These are phyloP conservation scores for Coemansia sp. DNA, from an alignment of 192 early-diverging fungal genomes.

Conservation along the genomic window DNA sequence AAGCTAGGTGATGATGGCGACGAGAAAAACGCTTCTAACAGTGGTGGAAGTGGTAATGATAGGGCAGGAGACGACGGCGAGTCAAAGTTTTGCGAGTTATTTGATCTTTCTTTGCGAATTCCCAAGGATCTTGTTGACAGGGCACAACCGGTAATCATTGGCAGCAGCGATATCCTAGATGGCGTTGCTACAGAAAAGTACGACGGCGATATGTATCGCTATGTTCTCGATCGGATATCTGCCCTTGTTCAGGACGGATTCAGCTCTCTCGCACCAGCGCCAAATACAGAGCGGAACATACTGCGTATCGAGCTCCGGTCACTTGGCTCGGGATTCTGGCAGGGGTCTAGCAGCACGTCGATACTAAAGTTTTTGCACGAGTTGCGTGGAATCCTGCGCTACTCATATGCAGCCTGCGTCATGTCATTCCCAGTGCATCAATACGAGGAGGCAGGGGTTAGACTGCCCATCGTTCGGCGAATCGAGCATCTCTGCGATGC, in stretches of 20 bases:
- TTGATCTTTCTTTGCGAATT: slow-evolving; percentile 83
- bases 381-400: slow-evolving; percentile 74
- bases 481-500: slow-evolving; percentile 82
- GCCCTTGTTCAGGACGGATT: slow-evolving; percentile 65
- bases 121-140: slow-evolving; percentile 56
- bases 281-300: slow-evolving; percentile 56
- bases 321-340: slow-evolving; percentile 81
- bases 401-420: slow-evolving; percentile 70
- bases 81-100: slow-evolving; percentile 71
- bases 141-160: slow-evolving; percentile 54
- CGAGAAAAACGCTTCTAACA: background rate
- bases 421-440: slow-evolving; percentile 79
- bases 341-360: slow-evolving; percentile 54
- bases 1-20: slow-evolving; percentile 13
- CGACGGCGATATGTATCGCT: slow-evolving; percentile 33
- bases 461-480: slow-evolving; percentile 57
- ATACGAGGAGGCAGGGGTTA: slow-evolving; percentile 54
- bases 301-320: slow-evolving; percentile 81
- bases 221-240: slow-evolving; percentile 52
- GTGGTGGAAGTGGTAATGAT: background rate
- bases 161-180: slow-evolving; percentile 24
- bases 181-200: slow-evolving; percentile 12
- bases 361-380: slow-evolving; percentile 67
- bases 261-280: slow-evolving; percentile 50
- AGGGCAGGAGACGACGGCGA: slow-evolving; percentile 13